Base-by-base conservation (phyloP, 1,139 yeast genomes). In the Eremothecium coryli region DNA sequence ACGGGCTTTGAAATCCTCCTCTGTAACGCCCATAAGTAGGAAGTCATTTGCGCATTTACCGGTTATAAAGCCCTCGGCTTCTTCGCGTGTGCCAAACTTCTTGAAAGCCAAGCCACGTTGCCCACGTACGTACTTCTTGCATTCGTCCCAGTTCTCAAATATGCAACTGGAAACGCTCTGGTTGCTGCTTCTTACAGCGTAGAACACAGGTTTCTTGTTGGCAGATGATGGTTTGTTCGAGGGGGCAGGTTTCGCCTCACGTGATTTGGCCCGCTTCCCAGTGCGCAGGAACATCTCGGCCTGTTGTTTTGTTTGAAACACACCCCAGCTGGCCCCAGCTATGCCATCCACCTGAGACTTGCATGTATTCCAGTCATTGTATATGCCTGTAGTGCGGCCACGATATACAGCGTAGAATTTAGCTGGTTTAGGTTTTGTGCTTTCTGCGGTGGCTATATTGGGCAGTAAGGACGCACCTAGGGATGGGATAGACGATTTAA, bases 321-420 rank as follows among this genome's bases (percentile, higher is more conserved):
- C 71, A 54, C 76, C 76, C 56, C 47, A 76, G 5, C 49, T 49
- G 2, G 85, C 80, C 6, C 75, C 73, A 2, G 65, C 41, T 43
- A 50, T 73, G 0, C 82, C 82, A n/a, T 46, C 44, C 1, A 72
- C 76, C 36, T 70, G 68, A 1, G 38, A 38, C 38, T 64, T 56
- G 39, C 77, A 70, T 2, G 60, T 64, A 3, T 55, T 49, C 90
- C 90, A 80, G 27, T 52, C 52, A 11, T 35, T 42, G 49, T 56
- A 79, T 1, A 79, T 61, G 1, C 88, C 90, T 0, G 60, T 46
- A 0, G 44, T 43, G 11, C 68, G 56, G 7, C 88, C 88, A 9
- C 57, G 64, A 4, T 69, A 72, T 2, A 80, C 86, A 0, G 85
- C 86, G 46, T 79, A 79, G 47, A 22, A 36, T 9, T 12, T 20